These are phyloP conservation scores for Saussurea involucrata DNA, from an alignment of 129 eudicot species.

Conservation along the genomic window DNA sequence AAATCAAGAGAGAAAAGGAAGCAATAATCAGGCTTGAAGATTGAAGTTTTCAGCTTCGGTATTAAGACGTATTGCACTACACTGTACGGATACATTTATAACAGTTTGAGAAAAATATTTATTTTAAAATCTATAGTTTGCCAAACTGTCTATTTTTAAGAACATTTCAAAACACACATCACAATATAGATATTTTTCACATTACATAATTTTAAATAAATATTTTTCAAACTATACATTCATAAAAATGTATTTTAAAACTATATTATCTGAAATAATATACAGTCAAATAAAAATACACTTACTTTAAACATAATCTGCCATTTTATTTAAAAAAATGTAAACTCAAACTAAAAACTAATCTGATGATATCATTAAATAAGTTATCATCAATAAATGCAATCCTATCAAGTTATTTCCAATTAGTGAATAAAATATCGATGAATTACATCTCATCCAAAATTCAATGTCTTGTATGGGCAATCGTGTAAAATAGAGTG, in stretches of 20 bases:
- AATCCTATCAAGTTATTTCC: background rate
- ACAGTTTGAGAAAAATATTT: background rate
- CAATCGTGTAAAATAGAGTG: background rate
- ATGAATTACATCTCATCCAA: background rate
- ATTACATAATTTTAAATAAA: no score
- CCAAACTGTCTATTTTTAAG: no score
- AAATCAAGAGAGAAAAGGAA: background rate
- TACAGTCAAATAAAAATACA: no score
- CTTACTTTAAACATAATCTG: background rate
- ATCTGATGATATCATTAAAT: background rate
- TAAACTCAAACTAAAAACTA: background rate
- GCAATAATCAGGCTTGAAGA: no score
- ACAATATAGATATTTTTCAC: no score
- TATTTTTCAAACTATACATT: no score
- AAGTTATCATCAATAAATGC: background rate
- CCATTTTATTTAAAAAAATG: no score
- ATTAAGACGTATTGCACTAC: no score
- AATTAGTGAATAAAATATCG: background rate
- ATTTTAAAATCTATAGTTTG: no score
- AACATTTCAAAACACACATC: background rate
- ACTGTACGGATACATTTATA: no score
- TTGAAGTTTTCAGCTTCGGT: background rate
- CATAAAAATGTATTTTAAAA: no score
- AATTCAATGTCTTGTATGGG: background rate
- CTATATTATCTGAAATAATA: background rate